These are phyloP conservation scores for Cercophora sp. DNA, from an alignment of 495 filamentous ascomycete genomes.

Conservation along the genomic window DNA sequence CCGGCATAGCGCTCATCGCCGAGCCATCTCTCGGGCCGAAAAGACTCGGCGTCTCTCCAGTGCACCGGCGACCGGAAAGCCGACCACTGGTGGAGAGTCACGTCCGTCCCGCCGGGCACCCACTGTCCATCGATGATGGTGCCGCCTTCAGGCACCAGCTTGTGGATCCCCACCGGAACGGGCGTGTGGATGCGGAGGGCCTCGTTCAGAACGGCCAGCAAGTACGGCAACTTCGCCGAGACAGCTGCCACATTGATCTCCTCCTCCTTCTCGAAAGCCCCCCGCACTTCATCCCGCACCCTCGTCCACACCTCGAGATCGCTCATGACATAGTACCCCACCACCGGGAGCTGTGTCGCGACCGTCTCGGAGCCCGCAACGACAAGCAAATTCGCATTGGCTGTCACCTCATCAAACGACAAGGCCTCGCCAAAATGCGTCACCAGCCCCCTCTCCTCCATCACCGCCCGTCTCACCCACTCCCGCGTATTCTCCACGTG, in stretches of 20 bases:
- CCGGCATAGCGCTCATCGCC: conserved; percentile 7
- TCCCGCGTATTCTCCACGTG: too few relatives aligned
- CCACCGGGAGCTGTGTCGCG: conserved; percentile 45
- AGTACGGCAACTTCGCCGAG: conserved; percentile 43
- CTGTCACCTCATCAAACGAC: conserved; percentile 16
- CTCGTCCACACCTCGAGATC: conserved; percentile 36
- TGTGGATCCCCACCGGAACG: conserved; percentile 33
- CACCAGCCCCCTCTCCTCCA: too few relatives aligned
- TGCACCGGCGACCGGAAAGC: not conserved
- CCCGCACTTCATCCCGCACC: conserved; percentile 47
- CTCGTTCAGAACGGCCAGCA: conserved; percentile 56
- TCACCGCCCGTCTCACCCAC: not conserved
- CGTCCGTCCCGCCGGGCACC: conserved; percentile 1
- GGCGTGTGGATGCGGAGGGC: conserved; percentile 55
- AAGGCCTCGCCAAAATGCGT: too few relatives aligned
- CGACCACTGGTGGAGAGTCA: not conserved
- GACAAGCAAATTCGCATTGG: conserved; percentile 26
- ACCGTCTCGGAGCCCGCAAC: conserved; percentile 52
- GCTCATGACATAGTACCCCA: conserved; percentile 45
- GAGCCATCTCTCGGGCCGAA: conserved; percentile 2
- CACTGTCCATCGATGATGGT: not conserved
- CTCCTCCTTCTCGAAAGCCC: conserved; percentile 35
- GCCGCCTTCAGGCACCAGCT: not conserved
- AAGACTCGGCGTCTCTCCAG: not conserved
- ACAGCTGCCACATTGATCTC: conserved; percentile 49